Base-by-base conservation (phyloP, 306 rosid species). In the Lotus japonicus region DNA sequence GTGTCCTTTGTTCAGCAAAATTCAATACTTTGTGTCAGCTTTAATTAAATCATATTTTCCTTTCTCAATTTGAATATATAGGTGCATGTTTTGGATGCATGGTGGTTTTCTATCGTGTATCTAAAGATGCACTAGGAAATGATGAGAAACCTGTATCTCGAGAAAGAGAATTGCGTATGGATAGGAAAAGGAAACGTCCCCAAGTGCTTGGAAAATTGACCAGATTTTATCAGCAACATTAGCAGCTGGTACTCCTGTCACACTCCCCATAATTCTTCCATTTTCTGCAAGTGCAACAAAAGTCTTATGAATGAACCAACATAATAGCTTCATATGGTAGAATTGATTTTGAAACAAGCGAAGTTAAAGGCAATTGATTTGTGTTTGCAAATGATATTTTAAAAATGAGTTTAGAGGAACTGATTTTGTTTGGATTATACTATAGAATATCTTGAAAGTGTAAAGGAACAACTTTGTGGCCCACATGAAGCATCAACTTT, bases 181-280 rank as follows among this genome's bases (percentile, higher is more conserved):
- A 82, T 87, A 92, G 39, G 98, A 80, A 67, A 84, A 92, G 45
- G 88, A 87, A 66, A 92, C 72, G 59, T 89, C 98, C 39, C 92
- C 95, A 46, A 92, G 83, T 59, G 98, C 98, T 72, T 89, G 91
- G 78, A 86, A 87, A 66, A 59, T 39, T 50, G 82, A 38, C 88
- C 89, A 92, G 15, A 87, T 8, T 71, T 92, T 92, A 49, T 80
- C 74, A 11, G 83, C 81, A 33, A 50, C 2, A 13, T 31, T 87
- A 17, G 69, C 31, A 36, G 89, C 42, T 42, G 83, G 75, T 11
- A 83, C 63, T 64, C 98, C 98, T 68, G 84, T 13, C 11, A 87
- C 2, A 48, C 85, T 88, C 42, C 98, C 98, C 81, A 76, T 76
- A 62, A 92, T 86, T 50, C 28, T 74, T 33, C 92, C 92, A 71